Percentiles rank a stretch among this genome's conserved stretches.
These are phyloP conservation scores for Wickerhamiella musiphila DNA, from an alignment of 805 yeast genomes.

Conservation along the genomic window DNA sequence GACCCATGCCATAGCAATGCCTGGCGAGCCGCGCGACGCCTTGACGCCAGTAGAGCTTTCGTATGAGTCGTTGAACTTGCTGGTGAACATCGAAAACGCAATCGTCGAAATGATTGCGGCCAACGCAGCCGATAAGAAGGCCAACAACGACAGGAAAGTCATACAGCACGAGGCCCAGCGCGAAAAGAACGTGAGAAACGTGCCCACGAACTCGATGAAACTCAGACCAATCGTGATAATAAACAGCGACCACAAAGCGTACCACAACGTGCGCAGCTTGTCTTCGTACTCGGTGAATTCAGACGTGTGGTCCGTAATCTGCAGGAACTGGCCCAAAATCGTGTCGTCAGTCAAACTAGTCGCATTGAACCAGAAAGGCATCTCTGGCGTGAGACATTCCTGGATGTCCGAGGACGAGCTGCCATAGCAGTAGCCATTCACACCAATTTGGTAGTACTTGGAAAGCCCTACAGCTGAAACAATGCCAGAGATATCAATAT, in stretches of 20 bases:
- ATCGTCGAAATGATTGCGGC: conserved; percentile 43
- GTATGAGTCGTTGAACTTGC: conserved; percentile 34
- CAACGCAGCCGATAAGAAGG: conserved; percentile 17
- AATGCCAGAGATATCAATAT: conserved; percentile 1
- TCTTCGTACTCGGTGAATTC: conserved; percentile 30
- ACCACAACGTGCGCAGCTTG: conserved; percentile 31
- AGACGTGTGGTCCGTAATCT: conserved; percentile 33
- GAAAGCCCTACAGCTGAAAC: conserved; percentile 24
- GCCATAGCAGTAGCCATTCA: conserved; percentile 51
- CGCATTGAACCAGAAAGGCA: conserved; percentile 43
- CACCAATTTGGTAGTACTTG: conserved; percentile 35
- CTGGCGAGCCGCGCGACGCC: conserved; percentile 32
- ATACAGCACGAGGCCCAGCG: conserved; percentile 30
- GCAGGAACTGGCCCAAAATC: conserved; percentile 13
- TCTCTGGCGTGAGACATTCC: conserved; percentile 37
- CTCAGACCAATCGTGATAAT: conserved; percentile 30
- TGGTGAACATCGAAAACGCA: conserved; percentile 31
- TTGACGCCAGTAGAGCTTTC: conserved; percentile 30
- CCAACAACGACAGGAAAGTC: conserved; percentile 22
- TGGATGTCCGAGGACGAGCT: conserved; percentile 22
- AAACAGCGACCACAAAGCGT: conserved; percentile 42
- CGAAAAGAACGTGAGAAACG: conserved; percentile 30
- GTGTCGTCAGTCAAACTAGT: conserved; percentile 19
- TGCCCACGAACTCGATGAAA: conserved; percentile 24
- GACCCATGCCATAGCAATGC: conserved; percentile 50